A percentile compares a stretch with the other conserved stretches of the same genome.
These are phyloP conservation scores for Geranomyces variabilis DNA, from an alignment of 192 early-diverging fungal genomes.

Conservation along the genomic window DNA sequence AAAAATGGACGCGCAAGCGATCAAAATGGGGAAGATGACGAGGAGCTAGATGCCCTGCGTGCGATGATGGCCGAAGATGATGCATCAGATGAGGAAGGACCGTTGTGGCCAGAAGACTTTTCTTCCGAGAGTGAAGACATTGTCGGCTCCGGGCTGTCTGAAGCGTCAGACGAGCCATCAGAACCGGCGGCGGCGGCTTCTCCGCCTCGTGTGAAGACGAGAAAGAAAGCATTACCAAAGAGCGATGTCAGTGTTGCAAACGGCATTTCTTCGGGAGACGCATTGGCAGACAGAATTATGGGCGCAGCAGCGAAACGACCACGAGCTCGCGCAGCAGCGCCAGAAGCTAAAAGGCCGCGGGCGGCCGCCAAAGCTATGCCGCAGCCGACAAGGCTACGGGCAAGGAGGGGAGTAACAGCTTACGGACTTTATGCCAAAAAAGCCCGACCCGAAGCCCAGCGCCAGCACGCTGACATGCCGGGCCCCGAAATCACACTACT, in stretches of 20 bases:
- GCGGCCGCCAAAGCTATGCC: background rate
- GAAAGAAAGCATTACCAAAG: too few relatives aligned
- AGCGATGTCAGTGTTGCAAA: too few relatives aligned
- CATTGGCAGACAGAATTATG: background rate
- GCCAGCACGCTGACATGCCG: slow-evolving; percentile 19
- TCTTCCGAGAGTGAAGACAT: slow-evolving; percentile 29
- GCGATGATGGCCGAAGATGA: slow-evolving; percentile 1
- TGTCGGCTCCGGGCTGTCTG: slow-evolving; percentile 29
- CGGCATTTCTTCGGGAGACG: too few relatives aligned
- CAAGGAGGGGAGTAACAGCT: slow-evolving; percentile 11
- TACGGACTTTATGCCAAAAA: slow-evolving; percentile 26
- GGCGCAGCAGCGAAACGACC: background rate
- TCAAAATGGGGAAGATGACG: background rate
- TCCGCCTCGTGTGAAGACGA: background rate
- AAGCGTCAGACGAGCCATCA: background rate
- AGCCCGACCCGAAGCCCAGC: slow-evolving; percentile 20
- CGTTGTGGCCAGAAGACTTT: slow-evolving; percentile 35
- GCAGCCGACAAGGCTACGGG: background rate
- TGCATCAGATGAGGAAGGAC: background rate
- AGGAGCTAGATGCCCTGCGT: background rate
- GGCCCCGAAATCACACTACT: slow-evolving; percentile 16
- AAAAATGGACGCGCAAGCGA: background rate
- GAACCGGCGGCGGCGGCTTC: background rate
- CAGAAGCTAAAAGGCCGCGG: background rate
- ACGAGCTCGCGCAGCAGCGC: background rate